A percentile compares a stretch with the other conserved stretches of the same genome.
These are phyloP conservation scores for Cicer yamashitae DNA, from an alignment of 306 rosid genomes.

Conservation along the genomic window DNA sequence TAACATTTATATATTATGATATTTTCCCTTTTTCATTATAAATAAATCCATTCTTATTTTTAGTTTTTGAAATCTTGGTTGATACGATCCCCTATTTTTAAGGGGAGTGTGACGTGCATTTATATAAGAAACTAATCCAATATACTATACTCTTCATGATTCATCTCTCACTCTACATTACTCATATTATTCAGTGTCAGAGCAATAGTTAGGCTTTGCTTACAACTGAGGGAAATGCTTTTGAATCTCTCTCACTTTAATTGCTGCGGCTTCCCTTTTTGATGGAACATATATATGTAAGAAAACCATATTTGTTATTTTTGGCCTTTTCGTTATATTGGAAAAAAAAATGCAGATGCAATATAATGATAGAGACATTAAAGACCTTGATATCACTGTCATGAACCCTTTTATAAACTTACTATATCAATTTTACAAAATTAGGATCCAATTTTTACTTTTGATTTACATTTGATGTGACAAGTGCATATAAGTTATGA, in stretches of 20 bases:
- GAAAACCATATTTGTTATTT: slow-evolving; percentile 1
- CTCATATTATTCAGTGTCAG: not conserved
- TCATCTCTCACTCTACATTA: slow-evolving; percentile 16
- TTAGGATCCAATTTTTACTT: slow-evolving; percentile 2
- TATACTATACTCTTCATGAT: slow-evolving; percentile 19
- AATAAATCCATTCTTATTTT: not conserved
- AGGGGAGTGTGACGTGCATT: slow-evolving; percentile 43
- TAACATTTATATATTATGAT: not conserved
- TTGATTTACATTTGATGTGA: slow-evolving; percentile 29
- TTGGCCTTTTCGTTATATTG: no score
- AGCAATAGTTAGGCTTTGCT: slow-evolving; percentile 6
- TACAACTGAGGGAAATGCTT: slow-evolving; percentile 41
- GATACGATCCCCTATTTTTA: slow-evolving; percentile 35
- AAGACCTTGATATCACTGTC: no score
- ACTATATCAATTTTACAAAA: not conserved
- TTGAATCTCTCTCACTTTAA: slow-evolving; percentile 46
- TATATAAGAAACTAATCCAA: slow-evolving; percentile 11
- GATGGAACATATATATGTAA: slow-evolving; percentile 30
- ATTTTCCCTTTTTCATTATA: not conserved
- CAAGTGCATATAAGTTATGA: no score
- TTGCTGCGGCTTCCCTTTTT: not conserved
- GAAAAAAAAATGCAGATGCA: no score
- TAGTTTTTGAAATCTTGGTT: slow-evolving; percentile 20
- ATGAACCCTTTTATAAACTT: no score
- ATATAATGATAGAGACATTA: no score